Evolutionary conservation across 2,329 filamentous ascomycete genomes (phyloP), one percentile per base, ranked within the genome.

Genomic region (Rachicladosporium sp.): DNA sequence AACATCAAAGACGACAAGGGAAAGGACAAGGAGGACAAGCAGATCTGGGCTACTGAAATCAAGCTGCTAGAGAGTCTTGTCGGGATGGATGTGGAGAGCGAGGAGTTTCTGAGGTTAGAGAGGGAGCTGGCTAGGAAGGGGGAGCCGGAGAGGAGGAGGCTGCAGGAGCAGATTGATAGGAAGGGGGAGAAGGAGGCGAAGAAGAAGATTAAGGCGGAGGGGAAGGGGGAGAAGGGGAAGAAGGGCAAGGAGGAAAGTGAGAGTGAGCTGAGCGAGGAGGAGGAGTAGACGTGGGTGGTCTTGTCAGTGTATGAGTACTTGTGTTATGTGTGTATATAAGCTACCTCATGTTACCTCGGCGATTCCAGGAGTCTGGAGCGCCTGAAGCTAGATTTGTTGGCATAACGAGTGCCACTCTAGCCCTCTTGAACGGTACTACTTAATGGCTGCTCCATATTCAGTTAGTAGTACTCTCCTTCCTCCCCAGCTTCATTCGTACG

Each of bases 31-130:
- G 82, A 93, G 54, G 86, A 95, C 59, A 85, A 80, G 59, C 68
- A 74, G 38, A 72, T 95, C 10, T 96, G 89, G 88, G 87, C 88
- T 1, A 72, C 79, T 34, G 91, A 98, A 65, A 96, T 98, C 63
- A 95, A 95, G 66, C 67, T 96, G 47, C 71, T 98, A 4, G 91
- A 98, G 63, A 78, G 78, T 34, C 67, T 98, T 37, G 81, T 95
- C 31, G 89, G 80, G 6, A 85, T 88, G 75, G 82, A 95, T 56
- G 58, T 75, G 0, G 80, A 86, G 29, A 69, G 74, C n/a, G 69
- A 78, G 6, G 79, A 83, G 51, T 95, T 95, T 56, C 66, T 62
- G 49, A 60, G 66, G 9, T 62, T 84, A 38, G 85, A 86, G 48
- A 59, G 62, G 42, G 69, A 75, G 36, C 59, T 96, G 48, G 71